Evolutionary conservation across 495 filamentous ascomycete genomes (phyloP), one percentile per base, ranked within the genome.

Genomic region (Penicillium coffeae): DNA sequence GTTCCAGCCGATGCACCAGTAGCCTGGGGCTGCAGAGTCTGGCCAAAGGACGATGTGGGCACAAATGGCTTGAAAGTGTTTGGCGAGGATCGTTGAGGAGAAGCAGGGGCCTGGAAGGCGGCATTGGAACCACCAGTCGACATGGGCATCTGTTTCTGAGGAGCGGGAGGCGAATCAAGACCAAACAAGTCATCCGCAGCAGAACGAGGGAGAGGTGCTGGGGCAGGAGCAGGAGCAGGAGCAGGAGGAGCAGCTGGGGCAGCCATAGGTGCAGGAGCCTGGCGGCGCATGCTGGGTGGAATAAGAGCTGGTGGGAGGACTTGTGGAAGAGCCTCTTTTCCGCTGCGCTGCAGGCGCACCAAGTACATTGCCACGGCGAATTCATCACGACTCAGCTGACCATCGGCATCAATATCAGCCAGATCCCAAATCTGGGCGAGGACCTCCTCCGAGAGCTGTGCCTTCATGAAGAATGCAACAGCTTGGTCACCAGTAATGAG

Each of bases 301-400:
- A 96, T 82, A 21, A 98, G 73, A 35, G 84, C 89, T 1, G 82
- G 76, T 13, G 94, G 90, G 22, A 98, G 72, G 7, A 78, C 69
- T 13, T 88, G 73, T 1, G 92, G 92, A 3, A 97, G 62, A 20
- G 75, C 63, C 41, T 82, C 82, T 30, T 81, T 83, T 48, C 84
- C 88, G 48, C 74, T 81, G 18, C 90, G 80, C 64, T 96, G 90
- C 62, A 93, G 84, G 47, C 89, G 80, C 54, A 98, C 95, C 27
- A 98, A 76, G 62, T 95, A 91, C 93, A 98, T 97, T 39, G 94
- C 93, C 42, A 98, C 90, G 0, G 93, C 92, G 60, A 98, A 98
- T 59, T 94, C 91, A 63, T 98, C 93, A 46, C 79, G 77, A 27
- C 75, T 90, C 34, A 98, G 73, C 47, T 84, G 85, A 8, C 93